These are phyloP conservation scores for Cubamyces lactineus DNA, from an alignment of 768 basidiomycete species.

Conservation along the genomic window DNA sequence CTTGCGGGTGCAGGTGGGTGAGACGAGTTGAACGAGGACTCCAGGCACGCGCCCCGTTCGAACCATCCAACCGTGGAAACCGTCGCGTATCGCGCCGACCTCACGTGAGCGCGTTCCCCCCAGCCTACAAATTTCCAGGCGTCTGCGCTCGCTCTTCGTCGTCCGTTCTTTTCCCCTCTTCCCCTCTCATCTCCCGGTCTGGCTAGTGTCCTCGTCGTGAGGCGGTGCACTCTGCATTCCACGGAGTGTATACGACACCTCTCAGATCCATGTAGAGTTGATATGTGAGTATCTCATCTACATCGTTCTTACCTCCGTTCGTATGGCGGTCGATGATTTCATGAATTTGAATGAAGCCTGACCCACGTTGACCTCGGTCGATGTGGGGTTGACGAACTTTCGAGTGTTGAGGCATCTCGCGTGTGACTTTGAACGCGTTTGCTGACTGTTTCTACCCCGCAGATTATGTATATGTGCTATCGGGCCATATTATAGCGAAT, in stretches of 20 bases:
- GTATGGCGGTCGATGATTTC: background rate
- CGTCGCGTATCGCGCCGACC: conserved; percentile 18
- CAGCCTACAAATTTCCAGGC: conserved; percentile 14
- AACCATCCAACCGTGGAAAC: conserved; percentile 22
- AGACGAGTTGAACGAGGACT: background rate
- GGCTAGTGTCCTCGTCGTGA: too few relatives aligned
- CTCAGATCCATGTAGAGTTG: background rate
- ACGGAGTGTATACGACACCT: too few relatives aligned
- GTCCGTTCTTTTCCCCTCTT: background rate
- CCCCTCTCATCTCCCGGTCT: background rate
- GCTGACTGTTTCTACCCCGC: background rate
- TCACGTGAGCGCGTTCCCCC: conserved; percentile 22
- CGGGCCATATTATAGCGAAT: too few relatives aligned
- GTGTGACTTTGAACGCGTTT: too few relatives aligned
- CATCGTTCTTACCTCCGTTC: background rate
- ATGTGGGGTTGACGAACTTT: background rate
- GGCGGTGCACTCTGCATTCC: background rate
- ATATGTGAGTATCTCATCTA: background rate
- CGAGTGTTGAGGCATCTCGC: background rate
- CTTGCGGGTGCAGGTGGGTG: background rate
- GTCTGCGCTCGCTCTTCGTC: background rate
- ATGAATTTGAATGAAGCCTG: conserved; percentile 5
- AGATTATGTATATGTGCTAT: too few relatives aligned
- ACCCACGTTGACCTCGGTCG: background rate
- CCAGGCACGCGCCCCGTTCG: conserved; percentile 3